Percentiles rank a stretch among this genome's conserved stretches.
phyloP scores from a whole-genome alignment of 1,284 basidiomycete genomes.

The Ustilago crameri region DNA sequence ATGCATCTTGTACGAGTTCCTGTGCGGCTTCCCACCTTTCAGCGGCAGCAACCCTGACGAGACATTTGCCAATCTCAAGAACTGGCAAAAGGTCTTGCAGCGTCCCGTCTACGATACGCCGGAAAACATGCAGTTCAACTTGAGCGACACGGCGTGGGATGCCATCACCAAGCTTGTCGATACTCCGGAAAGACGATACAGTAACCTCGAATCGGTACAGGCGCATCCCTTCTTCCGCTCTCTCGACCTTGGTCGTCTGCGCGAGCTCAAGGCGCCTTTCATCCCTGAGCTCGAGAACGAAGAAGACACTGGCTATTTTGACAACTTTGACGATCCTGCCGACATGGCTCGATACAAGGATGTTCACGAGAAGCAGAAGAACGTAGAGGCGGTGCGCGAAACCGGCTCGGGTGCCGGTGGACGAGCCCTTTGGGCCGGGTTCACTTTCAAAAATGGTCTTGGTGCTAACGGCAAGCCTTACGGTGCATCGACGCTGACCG shows the following conservation, averaged over 20 bases:
- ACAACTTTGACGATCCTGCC: constrained; percentile 88
- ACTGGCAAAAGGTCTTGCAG: constrained; percentile 88
- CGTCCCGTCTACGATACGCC: constrained; percentile 94
- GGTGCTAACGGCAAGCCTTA: constrained; percentile 44
- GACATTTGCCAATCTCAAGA: constrained; percentile 99
- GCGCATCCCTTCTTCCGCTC: constrained; percentile 85
- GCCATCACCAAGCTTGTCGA: constrained; percentile 85
- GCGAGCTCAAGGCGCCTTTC: constrained; percentile 86
- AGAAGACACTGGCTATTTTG: constrained; percentile 94
- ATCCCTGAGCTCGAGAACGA: constrained; percentile 95
- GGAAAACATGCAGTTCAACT: constrained; percentile 96
- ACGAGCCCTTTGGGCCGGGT: constrained; percentile 93
- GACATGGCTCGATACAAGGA: constrained; percentile 95
- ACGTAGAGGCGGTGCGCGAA: constrained; percentile 88
- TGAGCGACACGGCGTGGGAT: constrained; percentile 93
- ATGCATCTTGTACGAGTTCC: constrained; percentile 95
- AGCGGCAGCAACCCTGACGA: constrained; percentile 94
- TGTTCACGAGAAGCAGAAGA: constrained; percentile 94
- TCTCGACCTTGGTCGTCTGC: constrained; percentile 81
- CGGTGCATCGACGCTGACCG: constrained; percentile 29
- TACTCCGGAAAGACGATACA: constrained; percentile 82
- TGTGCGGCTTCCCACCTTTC: constrained; percentile 92
- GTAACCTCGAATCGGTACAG: constrained; percentile 79
- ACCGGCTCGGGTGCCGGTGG: constrained; percentile 70
- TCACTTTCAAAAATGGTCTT: constrained; percentile 77